A percentile compares a stretch with the other conserved stretches of the same genome.
These are phyloP conservation scores for Ganoderma lingzhi DNA, from an alignment of 1,284 basidiomycete genomes.

Conservation along the genomic window DNA sequence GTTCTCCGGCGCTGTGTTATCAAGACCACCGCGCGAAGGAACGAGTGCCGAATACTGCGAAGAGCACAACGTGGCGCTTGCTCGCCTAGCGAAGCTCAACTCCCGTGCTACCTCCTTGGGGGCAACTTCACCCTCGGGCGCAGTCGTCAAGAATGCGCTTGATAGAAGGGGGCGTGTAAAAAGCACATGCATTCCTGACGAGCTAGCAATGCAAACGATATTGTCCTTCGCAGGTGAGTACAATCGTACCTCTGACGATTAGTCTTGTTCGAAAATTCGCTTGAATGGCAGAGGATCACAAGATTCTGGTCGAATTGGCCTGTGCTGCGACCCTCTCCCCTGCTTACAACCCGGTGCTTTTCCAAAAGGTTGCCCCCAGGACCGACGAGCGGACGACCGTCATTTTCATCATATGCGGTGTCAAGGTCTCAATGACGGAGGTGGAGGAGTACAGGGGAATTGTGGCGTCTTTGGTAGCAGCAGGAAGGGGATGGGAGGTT, in stretches of 20 bases:
- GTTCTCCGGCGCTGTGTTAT: slow-evolving; percentile 34
- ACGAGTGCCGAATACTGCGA: slow-evolving; percentile 49
- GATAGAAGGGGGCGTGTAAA: slow-evolving; percentile 60
- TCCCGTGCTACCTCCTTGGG: slow-evolving; percentile 77
- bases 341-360: slow-evolving; percentile 66
- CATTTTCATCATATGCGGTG: slow-evolving; percentile 77
- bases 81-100: slow-evolving; percentile 61
- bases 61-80: slow-evolving; percentile 56
- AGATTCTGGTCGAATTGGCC: slow-evolving; percentile 74
- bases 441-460: slow-evolving; percentile 53
- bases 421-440: slow-evolving; percentile 68
- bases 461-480: slow-evolving; percentile 45
- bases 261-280: background rate
- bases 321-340: slow-evolving; percentile 73
- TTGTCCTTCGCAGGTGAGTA: slow-evolving; percentile 62
- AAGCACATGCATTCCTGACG: slow-evolving; percentile 70
- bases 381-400: slow-evolving; percentile 45
- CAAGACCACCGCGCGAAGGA: slow-evolving; percentile 26
- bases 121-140: slow-evolving; percentile 67
- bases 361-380: slow-evolving; percentile 56
- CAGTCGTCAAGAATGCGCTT: slow-evolving; percentile 69
- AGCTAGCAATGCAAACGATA: slow-evolving; percentile 68
- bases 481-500: slow-evolving; percentile 45
- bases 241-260: background rate
- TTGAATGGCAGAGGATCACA: slow-evolving; percentile 69